Evolutionary conservation across 2,329 filamentous ascomycete species (phyloP), one percentile per base, ranked within the genome.

Genomic region (Colletotrichum godetiae): DNA sequence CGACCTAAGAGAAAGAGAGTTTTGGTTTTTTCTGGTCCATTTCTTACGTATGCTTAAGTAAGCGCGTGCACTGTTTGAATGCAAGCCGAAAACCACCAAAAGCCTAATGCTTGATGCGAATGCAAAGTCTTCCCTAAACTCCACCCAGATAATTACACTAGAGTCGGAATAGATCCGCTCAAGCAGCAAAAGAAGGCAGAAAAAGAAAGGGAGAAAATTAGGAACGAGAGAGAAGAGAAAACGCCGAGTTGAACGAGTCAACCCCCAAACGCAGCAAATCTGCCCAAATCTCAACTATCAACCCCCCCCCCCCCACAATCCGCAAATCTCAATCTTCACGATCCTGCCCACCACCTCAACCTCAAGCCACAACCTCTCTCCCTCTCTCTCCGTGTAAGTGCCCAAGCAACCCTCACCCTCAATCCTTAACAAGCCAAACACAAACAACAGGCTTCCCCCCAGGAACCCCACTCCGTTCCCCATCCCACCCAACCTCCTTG

Each of bases 401-500:
- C 12, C 33, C 11, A 35, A 35, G 10, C 19, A 31, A n/a, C 5
- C 10, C 35, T 5, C 5, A 15, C 11, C 63, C 31, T 82, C 75
- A 89, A 61, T 84, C 86, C 79, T 89, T 90, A 22, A 86, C 88
- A 67, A 91, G 83, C 84, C 89, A 92, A 19, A 92, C 75, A 79
- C 89, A 91, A n/a, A 91, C 87, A 3, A 91, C 85, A 0, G 87
- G 87, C 80, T 87, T 88, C 76, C 85, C 83, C 0, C 85, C 84
- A 0, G 80, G 78, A 19, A 84, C 79, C 0, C 89, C 89, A 1
- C 84, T 87, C 10, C 89, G 79, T 1, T 82, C 83, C 22, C 79
- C 78, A 49, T 90, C 87, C 91, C 92, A 93, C 0, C 91, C 91
- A 11, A 92, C 77, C 1, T 90, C 86, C 72, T 81, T 84, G 72